These are phyloP conservation scores for Ophiostoma tasmaniense DNA, from an alignment of 2,329 filamentous ascomycete genomes.

Conservation along the genomic window DNA sequence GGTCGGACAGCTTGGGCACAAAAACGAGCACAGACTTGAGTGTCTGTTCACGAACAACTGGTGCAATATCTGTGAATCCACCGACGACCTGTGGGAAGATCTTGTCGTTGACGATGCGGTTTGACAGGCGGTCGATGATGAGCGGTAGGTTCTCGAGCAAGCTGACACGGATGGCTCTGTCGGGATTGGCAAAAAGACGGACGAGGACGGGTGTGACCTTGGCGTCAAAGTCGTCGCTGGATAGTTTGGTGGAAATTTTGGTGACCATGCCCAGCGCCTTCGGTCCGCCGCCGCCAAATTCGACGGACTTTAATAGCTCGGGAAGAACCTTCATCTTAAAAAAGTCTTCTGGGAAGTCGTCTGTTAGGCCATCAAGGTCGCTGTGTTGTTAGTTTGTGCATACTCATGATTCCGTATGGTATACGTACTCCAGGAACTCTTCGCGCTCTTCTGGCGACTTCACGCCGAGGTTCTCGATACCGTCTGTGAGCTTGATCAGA, in stretches of 20 bases:
- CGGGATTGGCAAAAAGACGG: conserved; percentile 80
- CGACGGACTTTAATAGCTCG: conserved; percentile 95
- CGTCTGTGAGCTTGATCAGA: conserved; percentile 83
- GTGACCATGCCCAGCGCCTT: conserved; percentile 83
- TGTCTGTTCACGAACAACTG: conserved; percentile 88
- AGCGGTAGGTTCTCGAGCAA: conserved; percentile 77
- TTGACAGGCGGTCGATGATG: conserved; percentile 85
- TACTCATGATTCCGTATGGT: neutral
- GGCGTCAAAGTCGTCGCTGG: conserved; percentile 79
- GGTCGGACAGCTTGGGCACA: conserved; percentile 81
- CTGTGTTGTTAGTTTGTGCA: conserved; percentile 24
- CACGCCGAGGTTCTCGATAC: conserved; percentile 83
- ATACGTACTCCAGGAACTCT: conserved; percentile 59
- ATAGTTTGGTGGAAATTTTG: conserved; percentile 81
- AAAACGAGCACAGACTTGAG: conserved; percentile 87
- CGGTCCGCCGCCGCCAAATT: conserved; percentile 90
- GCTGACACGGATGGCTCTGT: conserved; percentile 84
- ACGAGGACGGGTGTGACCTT: conserved; percentile 81
- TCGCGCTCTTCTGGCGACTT: conserved; percentile 80
- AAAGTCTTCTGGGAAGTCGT: conserved; percentile 96
- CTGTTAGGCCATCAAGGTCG: conserved; percentile 75
- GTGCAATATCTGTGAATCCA: conserved; percentile 85
- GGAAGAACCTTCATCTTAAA: conserved; percentile 96
- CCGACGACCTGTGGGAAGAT: conserved; percentile 97
- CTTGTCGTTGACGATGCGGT: conserved; percentile 88